These are phyloP conservation scores for Anethum foeniculum DNA, from an alignment of 140 eudicot species.

Conservation along the genomic window DNA sequence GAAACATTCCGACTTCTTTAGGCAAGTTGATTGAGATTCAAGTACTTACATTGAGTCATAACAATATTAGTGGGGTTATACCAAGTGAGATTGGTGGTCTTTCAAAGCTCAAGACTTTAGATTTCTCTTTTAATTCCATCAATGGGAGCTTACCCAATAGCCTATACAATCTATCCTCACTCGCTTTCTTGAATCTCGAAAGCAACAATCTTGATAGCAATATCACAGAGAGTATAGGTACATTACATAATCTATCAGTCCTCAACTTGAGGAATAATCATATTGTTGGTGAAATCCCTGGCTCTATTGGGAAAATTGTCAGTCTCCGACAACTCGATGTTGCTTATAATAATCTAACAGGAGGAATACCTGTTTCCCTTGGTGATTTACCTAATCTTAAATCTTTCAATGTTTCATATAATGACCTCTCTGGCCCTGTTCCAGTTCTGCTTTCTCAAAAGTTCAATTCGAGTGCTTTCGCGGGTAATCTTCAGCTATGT, in stretches of 20 bases:
- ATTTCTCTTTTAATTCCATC: slow-evolving; percentile 52
- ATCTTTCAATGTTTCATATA: slow-evolving; percentile 74
- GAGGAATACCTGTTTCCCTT: slow-evolving; percentile 63
- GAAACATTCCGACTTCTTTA: slow-evolving; percentile 47
- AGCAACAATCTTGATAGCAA: slow-evolving; percentile 19
- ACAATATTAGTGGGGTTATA: slow-evolving; percentile 37
- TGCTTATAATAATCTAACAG: slow-evolving; percentile 51
- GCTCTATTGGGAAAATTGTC: slow-evolving; percentile 27
- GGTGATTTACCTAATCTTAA: slow-evolving; percentile 49
- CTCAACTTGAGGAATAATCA: slow-evolving; percentile 42
- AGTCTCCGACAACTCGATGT: slow-evolving; percentile 32
- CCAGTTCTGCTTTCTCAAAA: slow-evolving; percentile 53
- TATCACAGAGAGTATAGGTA: slow-evolving; percentile 21
- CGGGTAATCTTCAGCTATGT: slow-evolving; percentile 73
- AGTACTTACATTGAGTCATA: slow-evolving; percentile 49
- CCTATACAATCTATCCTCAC: slow-evolving; percentile 38
- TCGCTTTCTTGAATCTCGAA: slow-evolving; percentile 34
- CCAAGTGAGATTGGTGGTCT: slow-evolving; percentile 50
- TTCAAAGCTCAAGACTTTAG: slow-evolving; percentile 49
- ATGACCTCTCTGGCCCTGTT: slow-evolving; percentile 70
- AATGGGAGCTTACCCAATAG: slow-evolving; percentile 67
- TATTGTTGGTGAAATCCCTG: slow-evolving; percentile 29
- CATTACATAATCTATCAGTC: slow-evolving; percentile 24
- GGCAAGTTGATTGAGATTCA: slow-evolving; percentile 49
- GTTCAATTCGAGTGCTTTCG: slow-evolving; percentile 61